A percentile compares a stretch with the other conserved stretches of the same genome.
phyloP scores from a whole-genome alignment of 148 eudicot genomes.

The Rhododendron williamsianum region DNA sequence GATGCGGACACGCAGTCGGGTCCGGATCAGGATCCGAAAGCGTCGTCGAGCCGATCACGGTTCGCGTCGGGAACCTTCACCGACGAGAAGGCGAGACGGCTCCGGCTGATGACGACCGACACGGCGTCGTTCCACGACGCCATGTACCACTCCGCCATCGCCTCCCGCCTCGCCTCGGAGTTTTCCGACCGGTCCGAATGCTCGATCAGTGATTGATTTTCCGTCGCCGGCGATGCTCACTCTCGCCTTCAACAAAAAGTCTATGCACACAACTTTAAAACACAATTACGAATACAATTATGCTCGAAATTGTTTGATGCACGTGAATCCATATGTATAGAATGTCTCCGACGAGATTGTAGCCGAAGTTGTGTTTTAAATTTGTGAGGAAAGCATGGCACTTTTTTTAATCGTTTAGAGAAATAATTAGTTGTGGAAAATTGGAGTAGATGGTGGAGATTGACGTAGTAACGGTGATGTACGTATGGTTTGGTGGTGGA shows the following conservation, averaged over 20 bases:
- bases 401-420: neutral
- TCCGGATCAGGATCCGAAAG: neutral
- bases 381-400: no score
- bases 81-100: conserved; percentile 42
- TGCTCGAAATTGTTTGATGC: no score
- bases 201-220: neutral
- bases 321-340: no score
- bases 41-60: conserved; percentile 1
- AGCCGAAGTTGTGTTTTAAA: no score
- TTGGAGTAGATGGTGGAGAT: neutral
- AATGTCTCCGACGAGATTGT: no score
- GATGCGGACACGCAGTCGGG: neutral
- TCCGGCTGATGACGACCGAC: conserved; percentile 34
- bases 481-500: neutral
- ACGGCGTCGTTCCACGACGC: conserved; percentile 30
- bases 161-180: conserved; percentile 45
- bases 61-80: conserved; percentile 29
- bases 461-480: neutral
- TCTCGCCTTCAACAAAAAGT: no score
- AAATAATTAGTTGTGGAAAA: neutral
- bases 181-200: conserved; percentile 14
- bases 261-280: neutral
- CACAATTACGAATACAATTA: no score
- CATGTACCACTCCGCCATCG: conserved; percentile 51
- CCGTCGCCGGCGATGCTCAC: no score